Percentiles rank a stretch among this genome's conserved stretches.
Conservation (phyloP, 148 eudicot species). For the Simmondsia chinensis region DNA sequence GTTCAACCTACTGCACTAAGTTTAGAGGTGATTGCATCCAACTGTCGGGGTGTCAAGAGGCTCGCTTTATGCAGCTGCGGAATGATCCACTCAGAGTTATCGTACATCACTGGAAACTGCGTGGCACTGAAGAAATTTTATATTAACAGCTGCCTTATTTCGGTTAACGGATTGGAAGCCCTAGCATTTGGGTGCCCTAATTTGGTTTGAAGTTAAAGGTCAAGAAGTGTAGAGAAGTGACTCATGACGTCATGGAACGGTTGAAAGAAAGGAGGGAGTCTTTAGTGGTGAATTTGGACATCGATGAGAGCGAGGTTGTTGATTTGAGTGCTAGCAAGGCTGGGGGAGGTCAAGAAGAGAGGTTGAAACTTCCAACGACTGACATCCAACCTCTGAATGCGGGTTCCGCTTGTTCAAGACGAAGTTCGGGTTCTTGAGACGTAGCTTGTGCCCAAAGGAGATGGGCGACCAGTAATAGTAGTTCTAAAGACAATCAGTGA, state of each 20-base stretch:
- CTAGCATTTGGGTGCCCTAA: constrained; percentile 73
- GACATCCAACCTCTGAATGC: constrained; percentile 15
- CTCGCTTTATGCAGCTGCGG: constrained; percentile 73
- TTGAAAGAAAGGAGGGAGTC: constrained; percentile 41
- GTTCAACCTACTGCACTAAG: constrained; percentile 40
- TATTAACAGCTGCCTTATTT: constrained; percentile 62
- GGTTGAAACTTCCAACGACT: constrained; percentile 22
- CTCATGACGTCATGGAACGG: constrained; percentile 41
- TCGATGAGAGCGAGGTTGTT: constrained; percentile 40
- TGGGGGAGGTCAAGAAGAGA: constrained; percentile 52
- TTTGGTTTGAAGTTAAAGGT: constrained; percentile 75
- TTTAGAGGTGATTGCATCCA: constrained; percentile 42
- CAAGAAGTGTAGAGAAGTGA: constrained; percentile 71
- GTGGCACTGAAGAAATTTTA: constrained; percentile 67
- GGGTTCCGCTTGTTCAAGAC: constrained; percentile 26
- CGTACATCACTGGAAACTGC: constrained; percentile 54
- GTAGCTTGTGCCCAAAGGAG: constrained; percentile 43
- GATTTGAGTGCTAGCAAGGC: constrained; percentile 62
- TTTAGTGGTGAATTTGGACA: constrained; percentile 53
- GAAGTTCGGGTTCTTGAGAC: constrained; percentile 45
- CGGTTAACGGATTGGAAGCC: constrained; percentile 55
- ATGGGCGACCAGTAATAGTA: constrained; percentile 36
- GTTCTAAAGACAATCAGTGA: constrained; percentile 22
- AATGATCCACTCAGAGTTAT: constrained; percentile 57
- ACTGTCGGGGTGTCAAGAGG: constrained; percentile 55